Percentiles rank a stretch among this genome's conserved stretches.
Conservation (phyloP, 2,329 filamentous ascomycete species). For the Harringtonia lauricola region DNA sequence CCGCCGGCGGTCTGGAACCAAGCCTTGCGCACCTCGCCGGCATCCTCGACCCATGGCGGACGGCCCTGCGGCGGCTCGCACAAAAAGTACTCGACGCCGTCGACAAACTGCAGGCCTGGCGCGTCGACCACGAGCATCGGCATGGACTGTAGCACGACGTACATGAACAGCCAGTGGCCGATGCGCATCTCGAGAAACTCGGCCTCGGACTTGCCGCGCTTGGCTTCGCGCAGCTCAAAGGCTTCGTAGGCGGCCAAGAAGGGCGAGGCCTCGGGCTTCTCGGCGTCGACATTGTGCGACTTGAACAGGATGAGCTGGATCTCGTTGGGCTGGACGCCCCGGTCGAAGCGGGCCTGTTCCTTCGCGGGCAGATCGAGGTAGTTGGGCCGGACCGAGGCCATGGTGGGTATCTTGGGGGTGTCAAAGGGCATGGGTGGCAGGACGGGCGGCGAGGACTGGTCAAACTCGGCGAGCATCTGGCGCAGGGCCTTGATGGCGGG, state of each 20-base stretch:
- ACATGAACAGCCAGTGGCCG: conserved; percentile 74
- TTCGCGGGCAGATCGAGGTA: conserved; percentile 56
- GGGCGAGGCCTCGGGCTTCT: conserved; percentile 36
- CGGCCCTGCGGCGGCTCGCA: conserved; percentile 65
- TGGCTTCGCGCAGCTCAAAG: conserved; percentile 58
- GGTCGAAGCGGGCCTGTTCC: conserved; percentile 62
- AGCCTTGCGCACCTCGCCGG: conserved; percentile 50
- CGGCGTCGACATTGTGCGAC: conserved; percentile 69
- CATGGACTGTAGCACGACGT: conserved; percentile 64
- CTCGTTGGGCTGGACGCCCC: conserved; percentile 69
- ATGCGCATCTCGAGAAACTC: conserved; percentile 62
- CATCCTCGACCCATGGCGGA: conserved; percentile 62
- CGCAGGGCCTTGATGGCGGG: conserved; percentile 61
- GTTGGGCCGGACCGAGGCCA: conserved; percentile 54
- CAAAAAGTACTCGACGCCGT: conserved; percentile 72
- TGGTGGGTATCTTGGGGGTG: conserved; percentile 62
- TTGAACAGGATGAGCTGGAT: conserved; percentile 65
- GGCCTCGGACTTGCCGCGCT: conserved; percentile 46
- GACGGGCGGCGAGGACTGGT: conserved; percentile 79
- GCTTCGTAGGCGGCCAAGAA: conserved; percentile 61
- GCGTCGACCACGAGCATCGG: conserved; percentile 71
- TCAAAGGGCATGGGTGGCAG: conserved; percentile 88
- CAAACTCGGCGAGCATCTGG: conserved; percentile 75
- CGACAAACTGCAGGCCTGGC: conserved; percentile 54
- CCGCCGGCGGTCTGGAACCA: conserved; percentile 67